Conservation (phyloP, 768 basidiomycete species). For the Rubroboletus satanas region DNA sequence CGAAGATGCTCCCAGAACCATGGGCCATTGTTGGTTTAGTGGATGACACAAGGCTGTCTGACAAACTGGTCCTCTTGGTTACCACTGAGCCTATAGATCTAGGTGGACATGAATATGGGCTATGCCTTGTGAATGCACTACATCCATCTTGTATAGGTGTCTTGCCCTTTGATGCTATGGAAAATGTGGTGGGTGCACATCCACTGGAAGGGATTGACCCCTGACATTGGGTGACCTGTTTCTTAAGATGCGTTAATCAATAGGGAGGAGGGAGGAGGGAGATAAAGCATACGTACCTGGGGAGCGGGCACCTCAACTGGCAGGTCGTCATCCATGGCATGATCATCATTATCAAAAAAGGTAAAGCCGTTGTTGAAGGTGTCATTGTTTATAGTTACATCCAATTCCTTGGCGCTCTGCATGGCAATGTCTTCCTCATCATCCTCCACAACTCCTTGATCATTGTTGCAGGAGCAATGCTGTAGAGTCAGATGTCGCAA, state of each 20-base stretch:
- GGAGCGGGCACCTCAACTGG: background rate
- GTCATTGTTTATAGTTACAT: no score
- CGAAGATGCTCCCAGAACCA: background rate
- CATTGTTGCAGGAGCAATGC: no score
- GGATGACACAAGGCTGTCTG: background rate
- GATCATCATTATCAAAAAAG: background rate
- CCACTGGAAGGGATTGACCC: background rate
- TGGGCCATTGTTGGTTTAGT: background rate
- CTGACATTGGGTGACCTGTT: background rate
- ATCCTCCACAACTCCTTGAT: no score
- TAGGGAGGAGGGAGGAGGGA: background rate
- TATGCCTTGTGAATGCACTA: background rate
- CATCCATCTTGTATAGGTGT: background rate
- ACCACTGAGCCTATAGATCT: background rate
- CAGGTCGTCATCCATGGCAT: background rate
- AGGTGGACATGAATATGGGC: background rate
- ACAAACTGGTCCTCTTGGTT: background rate
- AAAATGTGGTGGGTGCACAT: background rate
- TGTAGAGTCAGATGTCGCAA: no score
- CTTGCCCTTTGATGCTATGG: background rate
- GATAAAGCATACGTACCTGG: background rate
- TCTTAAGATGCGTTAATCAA: background rate
- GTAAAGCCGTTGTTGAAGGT: no score
- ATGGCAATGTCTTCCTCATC: background rate
- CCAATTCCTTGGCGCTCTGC: background rate